A percentile compares a stretch with the other conserved stretches of the same genome.
phyloP scores from a whole-genome alignment of 345 rosid species.

The Citrus reticulata region DNA sequence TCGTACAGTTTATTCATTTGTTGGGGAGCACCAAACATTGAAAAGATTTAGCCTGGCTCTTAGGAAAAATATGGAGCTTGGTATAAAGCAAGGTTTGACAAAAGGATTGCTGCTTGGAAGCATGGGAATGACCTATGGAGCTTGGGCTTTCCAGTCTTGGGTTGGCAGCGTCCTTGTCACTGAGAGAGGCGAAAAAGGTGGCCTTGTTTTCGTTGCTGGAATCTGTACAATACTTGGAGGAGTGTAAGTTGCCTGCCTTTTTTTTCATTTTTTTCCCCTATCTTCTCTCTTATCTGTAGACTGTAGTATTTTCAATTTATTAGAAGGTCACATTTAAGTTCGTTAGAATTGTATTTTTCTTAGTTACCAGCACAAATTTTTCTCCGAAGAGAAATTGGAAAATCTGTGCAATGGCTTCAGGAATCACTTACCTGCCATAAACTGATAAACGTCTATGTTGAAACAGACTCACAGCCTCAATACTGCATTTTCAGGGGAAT shows the following conservation, averaged over 20 bases:
- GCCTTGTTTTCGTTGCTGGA: slow-evolving; percentile 39
- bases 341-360: too few species aligned
- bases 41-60: slow-evolving; percentile 33
- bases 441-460: background rate
- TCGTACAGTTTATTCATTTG: slow-evolving; percentile 49
- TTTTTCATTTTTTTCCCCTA: too few species aligned
- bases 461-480: background rate
- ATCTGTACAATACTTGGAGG: slow-evolving; percentile 42
- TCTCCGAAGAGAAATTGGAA: background rate
- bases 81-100: slow-evolving; percentile 44
- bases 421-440: background rate
- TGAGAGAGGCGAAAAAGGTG: slow-evolving; percentile 48
- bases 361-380: background rate
- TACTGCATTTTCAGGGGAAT: slow-evolving; percentile 26
- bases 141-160: slow-evolving; percentile 57
- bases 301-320: too few species aligned
- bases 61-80: slow-evolving; percentile 34
- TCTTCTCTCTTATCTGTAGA: too few species aligned
- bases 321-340: too few species aligned
- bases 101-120: slow-evolving; percentile 59
- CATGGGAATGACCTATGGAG: slow-evolving; percentile 43
- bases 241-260: slow-evolving; percentile 35
- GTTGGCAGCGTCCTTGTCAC: slow-evolving; percentile 47
- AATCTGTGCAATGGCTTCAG: background rate
- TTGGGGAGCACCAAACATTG: slow-evolving; percentile 41